Evolutionary conservation across 805 yeast genomes (phyloP), one percentile per base, ranked within the genome.

Genomic region (Candida silvicultrix): DNA sequence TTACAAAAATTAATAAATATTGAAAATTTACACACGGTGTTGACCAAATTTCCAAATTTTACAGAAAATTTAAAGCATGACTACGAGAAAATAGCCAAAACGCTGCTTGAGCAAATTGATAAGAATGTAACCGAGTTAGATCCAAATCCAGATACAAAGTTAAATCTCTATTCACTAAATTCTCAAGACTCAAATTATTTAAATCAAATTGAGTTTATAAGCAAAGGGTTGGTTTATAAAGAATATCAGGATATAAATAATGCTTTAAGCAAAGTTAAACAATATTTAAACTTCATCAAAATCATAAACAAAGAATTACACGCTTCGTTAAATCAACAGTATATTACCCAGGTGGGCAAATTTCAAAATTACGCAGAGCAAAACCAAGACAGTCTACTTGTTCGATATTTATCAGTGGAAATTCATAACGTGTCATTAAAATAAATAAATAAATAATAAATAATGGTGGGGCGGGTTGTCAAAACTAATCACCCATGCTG

Each of bases 221-320:
- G 50, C 10, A 48, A 55, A 44, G 59, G 59, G 2, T 35, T 55
- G 32, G 29, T 50, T 2, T 50, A 36, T 40, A 40, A 38, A 25
- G 41, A 45, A 10, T 53, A 53, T 34, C 59, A 55, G 25, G 5
- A 28, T 38, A 47, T 38, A 8, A 32, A 31, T 22, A 11, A 31
- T 19, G 38, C 2, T 15, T 44, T 10, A 37, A n/a, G 4, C 21
- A 37, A 5, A 32, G 48, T n/a, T 29, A 41, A 21, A 45, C 2
- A 18, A 9, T 31, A 43, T 22, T 38, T 37, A 7, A 23, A 41
- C 46, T 41, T 10, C 28, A 9, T 38, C 3, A 4, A 21, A 5
- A 14, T 18, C 6, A 9, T 40, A 21, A 40, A 43, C 15, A n/a
- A n/a, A n/a, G n/a, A n/a, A n/a, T n/a, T n/a, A n/a, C n/a, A n/a